Evolutionary conservation across 1,284 basidiomycete species (phyloP).

Genomic region (Leccinum insigne): DNA sequence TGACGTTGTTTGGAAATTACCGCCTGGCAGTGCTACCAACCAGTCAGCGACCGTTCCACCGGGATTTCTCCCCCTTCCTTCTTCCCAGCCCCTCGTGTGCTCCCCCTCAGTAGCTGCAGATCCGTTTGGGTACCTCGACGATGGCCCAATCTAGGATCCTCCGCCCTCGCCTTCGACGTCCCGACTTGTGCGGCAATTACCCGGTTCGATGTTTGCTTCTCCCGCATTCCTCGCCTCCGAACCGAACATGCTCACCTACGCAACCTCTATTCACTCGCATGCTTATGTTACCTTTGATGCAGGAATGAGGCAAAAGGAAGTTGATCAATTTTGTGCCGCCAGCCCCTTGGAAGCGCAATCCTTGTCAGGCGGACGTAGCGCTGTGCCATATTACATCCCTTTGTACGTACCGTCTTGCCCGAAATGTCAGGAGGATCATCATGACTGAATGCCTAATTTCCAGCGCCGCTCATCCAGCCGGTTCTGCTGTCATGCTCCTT

Average conservation of each 20-base stretch:
- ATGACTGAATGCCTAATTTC: constrained; percentile 7
- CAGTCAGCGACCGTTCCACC: not conserved
- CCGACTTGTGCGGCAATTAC: constrained; percentile 35
- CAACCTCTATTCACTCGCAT: constrained; percentile 61
- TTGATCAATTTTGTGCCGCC: constrained; percentile 73
- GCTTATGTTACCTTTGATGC: constrained; percentile 84
- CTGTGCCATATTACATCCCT: constrained; percentile 83
- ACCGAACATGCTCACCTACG: constrained; percentile 41
- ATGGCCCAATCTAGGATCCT: constrained; percentile 29
- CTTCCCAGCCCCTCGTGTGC: not conserved
- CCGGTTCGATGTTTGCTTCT: constrained; percentile 36
- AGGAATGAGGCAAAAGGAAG: constrained; percentile 78
- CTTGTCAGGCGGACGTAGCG: constrained; percentile 44
- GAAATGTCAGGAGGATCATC: not conserved
- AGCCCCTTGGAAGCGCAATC: constrained; percentile 66
- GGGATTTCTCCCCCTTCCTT: not conserved
- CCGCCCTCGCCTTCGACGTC: constrained; percentile 27
- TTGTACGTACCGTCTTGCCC: constrained; percentile 50
- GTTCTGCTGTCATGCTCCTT: constrained; percentile 82
- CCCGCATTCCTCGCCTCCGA: constrained; percentile 37
- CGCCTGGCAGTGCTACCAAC: not conserved
- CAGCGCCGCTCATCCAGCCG: constrained; percentile 75
- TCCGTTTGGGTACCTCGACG: constrained; percentile 57
- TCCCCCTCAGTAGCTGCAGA: constrained; percentile 31
- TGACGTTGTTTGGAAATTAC: not conserved